phyloP scores from a whole-genome alignment of 192 early-diverging fungal genomes.

The Entomortierella beljakovae region DNA sequence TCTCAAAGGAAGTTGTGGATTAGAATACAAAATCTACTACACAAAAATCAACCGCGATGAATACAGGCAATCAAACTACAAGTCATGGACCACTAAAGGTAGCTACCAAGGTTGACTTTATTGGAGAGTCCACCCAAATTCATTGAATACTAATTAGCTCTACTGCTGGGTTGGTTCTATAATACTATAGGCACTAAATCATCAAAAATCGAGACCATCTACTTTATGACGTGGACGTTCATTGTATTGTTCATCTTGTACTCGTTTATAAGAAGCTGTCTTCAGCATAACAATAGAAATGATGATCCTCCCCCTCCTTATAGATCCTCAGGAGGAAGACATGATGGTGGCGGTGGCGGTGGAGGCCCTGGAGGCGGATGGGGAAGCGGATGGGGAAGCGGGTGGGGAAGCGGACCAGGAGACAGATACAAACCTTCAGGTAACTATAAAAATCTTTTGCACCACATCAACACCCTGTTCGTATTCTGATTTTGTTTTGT shows the following conservation, averaged over 20 bases:
- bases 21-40: conserved; percentile 55
- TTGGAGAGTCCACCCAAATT: too few relatives aligned
- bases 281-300: conserved; percentile 4
- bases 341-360: conserved; percentile 12
- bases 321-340: conserved; percentile 17
- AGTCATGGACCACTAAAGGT: conserved; percentile 27
- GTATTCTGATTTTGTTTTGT: too few relatives aligned
- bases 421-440: conserved; percentile 18
- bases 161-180: not conserved
- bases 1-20: conserved; percentile 56
- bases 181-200: conserved; percentile 14
- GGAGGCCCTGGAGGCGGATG: conserved; percentile 13
- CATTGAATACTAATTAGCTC: too few relatives aligned
- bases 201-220: conserved; percentile 22
- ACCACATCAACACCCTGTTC: too few relatives aligned
- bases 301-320: conserved; percentile 44
- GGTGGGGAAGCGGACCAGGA: not conserved
- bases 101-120: not conserved
- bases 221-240: conserved; percentile 22
- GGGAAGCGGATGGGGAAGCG: conserved; percentile 31
- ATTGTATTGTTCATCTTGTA: conserved; percentile 28
- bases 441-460: not conserved
- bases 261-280: conserved; percentile 22
- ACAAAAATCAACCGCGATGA: conserved; percentile 11
- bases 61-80: not conserved